Conservation (phyloP, 2,329 filamentous ascomycete species). For the Cytospora mali region DNA sequence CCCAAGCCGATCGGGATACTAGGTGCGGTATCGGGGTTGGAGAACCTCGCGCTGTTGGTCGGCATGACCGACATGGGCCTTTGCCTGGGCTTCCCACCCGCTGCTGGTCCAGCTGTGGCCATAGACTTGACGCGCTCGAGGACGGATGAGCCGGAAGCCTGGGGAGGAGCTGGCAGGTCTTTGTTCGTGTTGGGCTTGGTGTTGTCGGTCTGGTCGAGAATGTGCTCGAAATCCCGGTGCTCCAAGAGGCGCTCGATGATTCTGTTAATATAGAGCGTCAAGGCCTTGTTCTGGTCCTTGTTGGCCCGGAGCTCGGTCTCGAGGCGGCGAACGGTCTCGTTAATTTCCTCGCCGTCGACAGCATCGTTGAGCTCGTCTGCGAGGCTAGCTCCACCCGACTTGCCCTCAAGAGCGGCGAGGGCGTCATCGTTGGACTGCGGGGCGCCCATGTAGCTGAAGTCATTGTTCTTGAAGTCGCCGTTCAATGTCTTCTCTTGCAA, state of each 20-base stretch:
- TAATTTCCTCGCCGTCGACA: slow-evolving; percentile 56
- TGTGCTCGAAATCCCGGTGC: slow-evolving; percentile 92
- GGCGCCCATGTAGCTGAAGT: slow-evolving; percentile 70
- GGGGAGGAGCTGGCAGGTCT: slow-evolving; percentile 77
- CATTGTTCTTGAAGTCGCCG: slow-evolving; percentile 83
- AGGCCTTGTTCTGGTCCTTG: slow-evolving; percentile 94
- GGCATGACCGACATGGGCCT: slow-evolving; percentile 62
- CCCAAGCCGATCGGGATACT: slow-evolving; percentile 70
- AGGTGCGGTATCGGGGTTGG: slow-evolving; percentile 72
- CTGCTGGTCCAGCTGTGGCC: slow-evolving; percentile 45
- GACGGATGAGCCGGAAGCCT: slow-evolving; percentile 52
- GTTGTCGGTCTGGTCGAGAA: slow-evolving; percentile 78
- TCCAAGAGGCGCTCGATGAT: slow-evolving; percentile 95
- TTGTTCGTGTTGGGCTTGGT: slow-evolving; percentile 66
- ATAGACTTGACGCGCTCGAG: slow-evolving; percentile 66
- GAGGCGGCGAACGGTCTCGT: slow-evolving; percentile 65
- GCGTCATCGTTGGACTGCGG: slow-evolving; percentile 64
- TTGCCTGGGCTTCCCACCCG: slow-evolving; percentile 47
- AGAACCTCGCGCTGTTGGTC: slow-evolving; percentile 37
- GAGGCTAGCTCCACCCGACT: slow-evolving; percentile 57
- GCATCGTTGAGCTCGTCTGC: slow-evolving; percentile 86
- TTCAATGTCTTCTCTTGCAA: slow-evolving; percentile 94
- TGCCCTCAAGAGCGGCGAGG: slow-evolving; percentile 64
- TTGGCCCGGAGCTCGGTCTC: slow-evolving; percentile 78
- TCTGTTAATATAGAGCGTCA: slow-evolving; percentile 98